These are phyloP conservation scores for Angomonas deanei DNA, from an alignment of 208 protist species.

Conservation along the genomic window DNA sequence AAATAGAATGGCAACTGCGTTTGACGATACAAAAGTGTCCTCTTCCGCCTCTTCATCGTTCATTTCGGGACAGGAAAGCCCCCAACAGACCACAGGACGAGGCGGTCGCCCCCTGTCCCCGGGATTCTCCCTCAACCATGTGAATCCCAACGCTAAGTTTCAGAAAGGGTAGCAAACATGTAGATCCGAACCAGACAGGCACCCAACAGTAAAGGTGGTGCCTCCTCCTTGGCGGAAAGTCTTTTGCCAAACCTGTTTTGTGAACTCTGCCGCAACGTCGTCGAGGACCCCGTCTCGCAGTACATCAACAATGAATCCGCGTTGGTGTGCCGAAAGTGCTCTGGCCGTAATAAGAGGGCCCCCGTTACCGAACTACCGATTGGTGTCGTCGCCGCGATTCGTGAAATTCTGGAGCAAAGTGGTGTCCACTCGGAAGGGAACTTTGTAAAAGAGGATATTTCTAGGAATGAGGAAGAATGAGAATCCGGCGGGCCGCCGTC, in stretches of 20 bases:
- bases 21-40: slow-evolving; percentile 7
- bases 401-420: slow-evolving; percentile 7
- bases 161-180: neutral
- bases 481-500: neutral
- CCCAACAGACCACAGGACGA: neutral
- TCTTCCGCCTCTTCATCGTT: slow-evolving; percentile 21
- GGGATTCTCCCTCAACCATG: slow-evolving; percentile 1
- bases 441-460: neutral
- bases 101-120: neutral
- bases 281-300: slow-evolving; percentile 1
- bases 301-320: slow-evolving; percentile 7
- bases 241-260: neutral
- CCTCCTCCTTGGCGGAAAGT: neutral
- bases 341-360: neutral
- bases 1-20: slow-evolving; percentile 3
- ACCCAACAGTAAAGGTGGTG: neutral
- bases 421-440: neutral
- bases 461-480: neutral
- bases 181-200: neutral
- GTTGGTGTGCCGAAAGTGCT: slow-evolving; percentile 52
- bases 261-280: neutral
- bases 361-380: slow-evolving; percentile 32
- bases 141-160: slow-evolving; percentile 6
- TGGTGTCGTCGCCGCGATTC: slow-evolving; percentile 15
- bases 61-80: slow-evolving; percentile 13